Evolutionary conservation across 2,329 filamentous ascomycete species (phyloP).

Genomic region (Geoglossum cookeanum): DNA sequence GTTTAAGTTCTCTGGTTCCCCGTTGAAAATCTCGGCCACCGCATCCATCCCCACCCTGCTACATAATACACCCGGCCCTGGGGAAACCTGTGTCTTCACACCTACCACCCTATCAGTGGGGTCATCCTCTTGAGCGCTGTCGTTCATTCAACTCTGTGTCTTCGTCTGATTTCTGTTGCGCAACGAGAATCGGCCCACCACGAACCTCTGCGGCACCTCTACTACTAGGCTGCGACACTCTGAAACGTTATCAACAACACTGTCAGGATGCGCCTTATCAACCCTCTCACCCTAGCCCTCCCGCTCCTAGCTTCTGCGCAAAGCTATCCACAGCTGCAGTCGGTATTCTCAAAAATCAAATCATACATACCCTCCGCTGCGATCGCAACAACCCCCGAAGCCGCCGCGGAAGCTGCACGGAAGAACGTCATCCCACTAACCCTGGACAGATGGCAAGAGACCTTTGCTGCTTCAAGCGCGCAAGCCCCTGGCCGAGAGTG

Average conservation of each 20-base stretch:
- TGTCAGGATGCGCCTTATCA: neutral
- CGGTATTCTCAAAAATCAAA: neutral
- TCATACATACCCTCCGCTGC: neutral
- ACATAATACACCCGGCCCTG: no score
- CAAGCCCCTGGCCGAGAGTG: conserved; percentile 53
- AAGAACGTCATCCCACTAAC: conserved; percentile 37
- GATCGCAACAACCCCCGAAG: neutral
- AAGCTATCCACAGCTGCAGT: neutral
- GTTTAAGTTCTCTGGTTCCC: neutral
- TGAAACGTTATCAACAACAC: neutral
- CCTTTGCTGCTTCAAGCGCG: conserved; percentile 36
- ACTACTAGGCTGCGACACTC: neutral
- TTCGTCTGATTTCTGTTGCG: neutral
- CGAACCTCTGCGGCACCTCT: neutral
- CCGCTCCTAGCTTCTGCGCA: neutral
- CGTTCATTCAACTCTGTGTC: neutral
- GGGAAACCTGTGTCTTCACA: neutral
- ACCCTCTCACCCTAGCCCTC: neutral
- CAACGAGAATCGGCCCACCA: neutral
- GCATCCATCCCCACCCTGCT: neutral
- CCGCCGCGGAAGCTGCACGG: neutral
- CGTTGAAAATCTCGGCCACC: neutral
- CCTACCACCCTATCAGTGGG: neutral
- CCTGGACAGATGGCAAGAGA: conserved; percentile 50
- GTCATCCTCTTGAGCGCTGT: neutral